These are phyloP conservation scores for Aspergillus pseudoglaucus DNA, from an alignment of 2,329 filamentous ascomycete genomes.

Conservation along the genomic window DNA sequence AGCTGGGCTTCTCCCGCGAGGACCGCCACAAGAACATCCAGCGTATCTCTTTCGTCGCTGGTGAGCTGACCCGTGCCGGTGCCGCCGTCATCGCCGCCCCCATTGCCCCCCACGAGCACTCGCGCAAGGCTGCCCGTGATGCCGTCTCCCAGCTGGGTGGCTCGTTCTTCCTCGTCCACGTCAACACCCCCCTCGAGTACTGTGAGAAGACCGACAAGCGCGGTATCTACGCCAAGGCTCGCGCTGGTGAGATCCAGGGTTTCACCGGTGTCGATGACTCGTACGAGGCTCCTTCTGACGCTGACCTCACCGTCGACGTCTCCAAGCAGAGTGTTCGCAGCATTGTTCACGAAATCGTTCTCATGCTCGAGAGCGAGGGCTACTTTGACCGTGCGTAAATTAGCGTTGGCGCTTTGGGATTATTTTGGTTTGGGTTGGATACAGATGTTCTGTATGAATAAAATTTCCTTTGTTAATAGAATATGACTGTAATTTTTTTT, in stretches of 20 bases:
- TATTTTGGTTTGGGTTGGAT: slow-evolving; percentile 12
- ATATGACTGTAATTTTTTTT: slow-evolving; percentile 5
- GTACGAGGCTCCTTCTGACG: slow-evolving; percentile 77
- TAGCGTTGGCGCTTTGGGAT: slow-evolving; percentile 7
- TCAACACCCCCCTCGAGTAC: slow-evolving; percentile 85
- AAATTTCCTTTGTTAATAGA: slow-evolving; percentile 10
- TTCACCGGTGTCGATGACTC: slow-evolving; percentile 98
- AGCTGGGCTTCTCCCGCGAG: slow-evolving; percentile 88
- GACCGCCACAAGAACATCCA: slow-evolving; percentile 93
- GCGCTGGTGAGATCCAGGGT: slow-evolving; percentile 87
- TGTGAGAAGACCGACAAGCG: slow-evolving; percentile 92
- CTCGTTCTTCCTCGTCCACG: slow-evolving; percentile 91
- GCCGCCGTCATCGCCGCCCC: slow-evolving; percentile 93
- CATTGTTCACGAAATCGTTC: slow-evolving; percentile 92
- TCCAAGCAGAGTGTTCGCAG: slow-evolving; percentile 84
- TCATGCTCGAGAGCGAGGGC: slow-evolving; percentile 83
- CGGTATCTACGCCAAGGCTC: slow-evolving; percentile 78
- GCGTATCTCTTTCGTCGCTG: slow-evolving; percentile 92
- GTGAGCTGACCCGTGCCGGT: slow-evolving; percentile 86
- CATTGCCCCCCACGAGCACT: slow-evolving; percentile 84
- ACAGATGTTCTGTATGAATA: neutral
- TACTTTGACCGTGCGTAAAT: slow-evolving; percentile 61
- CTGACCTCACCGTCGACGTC: slow-evolving; percentile 76
- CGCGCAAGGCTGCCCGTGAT: slow-evolving; percentile 71
- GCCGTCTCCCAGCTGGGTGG: slow-evolving; percentile 70